Evolutionary conservation across 2,329 filamentous ascomycete genomes (phyloP).

Genomic region (Phaeoacremonium minimum): DNA sequence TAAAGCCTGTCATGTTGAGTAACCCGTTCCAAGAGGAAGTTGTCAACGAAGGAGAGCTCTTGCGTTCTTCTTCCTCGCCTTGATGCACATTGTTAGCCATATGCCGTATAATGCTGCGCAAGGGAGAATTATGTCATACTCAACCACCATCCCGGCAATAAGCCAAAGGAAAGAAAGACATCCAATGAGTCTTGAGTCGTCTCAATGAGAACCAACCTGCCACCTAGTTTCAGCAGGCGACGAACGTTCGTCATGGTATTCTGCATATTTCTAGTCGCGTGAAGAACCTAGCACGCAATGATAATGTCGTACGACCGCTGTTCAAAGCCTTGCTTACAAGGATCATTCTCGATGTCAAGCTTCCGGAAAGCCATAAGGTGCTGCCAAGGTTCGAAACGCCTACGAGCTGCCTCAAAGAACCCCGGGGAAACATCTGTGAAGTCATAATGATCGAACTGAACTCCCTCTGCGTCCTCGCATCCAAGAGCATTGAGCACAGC

Average conservation of each 20-base stretch:
- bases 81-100: no score
- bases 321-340: slow-evolving; percentile 14
- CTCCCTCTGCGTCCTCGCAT: no score
- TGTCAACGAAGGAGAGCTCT: neutral
- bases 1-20: slow-evolving; percentile 1
- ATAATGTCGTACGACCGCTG: slow-evolving; percentile 18
- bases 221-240: neutral
- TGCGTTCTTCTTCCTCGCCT: neutral
- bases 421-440: neutral
- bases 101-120: no score
- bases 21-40: neutral
- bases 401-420: neutral
- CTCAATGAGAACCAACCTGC: slow-evolving; percentile 5
- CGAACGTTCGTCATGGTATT: slow-evolving; percentile 1
- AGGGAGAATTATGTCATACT: no score
- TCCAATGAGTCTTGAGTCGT: slow-evolving; percentile 2
- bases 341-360: neutral
- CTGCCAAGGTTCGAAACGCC: no score
- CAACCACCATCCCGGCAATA: slow-evolving; percentile 3
- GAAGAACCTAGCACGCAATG: slow-evolving; percentile 3
- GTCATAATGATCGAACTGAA: no score
- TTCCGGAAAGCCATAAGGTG: slow-evolving; percentile 1
- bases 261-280: neutral
- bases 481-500: no score
- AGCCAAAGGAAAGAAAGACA: slow-evolving; percentile 2